Conservation (phyloP, 805 yeast genomes). For the Spathaspora girioi region DNA sequence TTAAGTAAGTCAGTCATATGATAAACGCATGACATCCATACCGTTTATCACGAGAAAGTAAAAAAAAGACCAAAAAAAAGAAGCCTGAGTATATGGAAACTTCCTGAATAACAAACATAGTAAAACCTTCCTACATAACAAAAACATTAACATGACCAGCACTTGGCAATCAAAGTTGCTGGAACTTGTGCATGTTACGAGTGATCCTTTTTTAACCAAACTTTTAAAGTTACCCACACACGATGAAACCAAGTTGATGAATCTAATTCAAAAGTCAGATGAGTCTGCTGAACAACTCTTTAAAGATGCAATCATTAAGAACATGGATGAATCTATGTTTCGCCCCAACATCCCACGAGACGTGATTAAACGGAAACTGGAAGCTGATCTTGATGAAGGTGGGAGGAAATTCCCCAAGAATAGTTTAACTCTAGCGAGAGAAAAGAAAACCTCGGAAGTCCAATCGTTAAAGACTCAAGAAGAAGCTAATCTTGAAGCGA, state of each 20-base stretch:
- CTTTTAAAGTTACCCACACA: constrained; percentile 1
- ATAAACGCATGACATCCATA: constrained; percentile 1
- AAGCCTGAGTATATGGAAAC: neutral
- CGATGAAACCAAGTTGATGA: neutral
- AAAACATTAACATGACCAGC: neutral
- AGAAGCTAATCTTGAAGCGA: constrained; percentile 7
- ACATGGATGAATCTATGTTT: constrained; percentile 8
- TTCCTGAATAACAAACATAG: neutral
- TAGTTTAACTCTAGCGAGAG: constrained; percentile 1
- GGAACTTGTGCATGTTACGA: constrained; percentile 7
- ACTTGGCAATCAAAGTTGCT: constrained; percentile 8
- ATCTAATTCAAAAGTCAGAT: constrained; percentile 3
- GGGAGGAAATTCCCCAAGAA: neutral
- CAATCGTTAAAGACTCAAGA: constrained; percentile 11
- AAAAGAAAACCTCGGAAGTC: constrained; percentile 7
- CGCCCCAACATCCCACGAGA: constrained; percentile 6
- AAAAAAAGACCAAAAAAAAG: neutral
- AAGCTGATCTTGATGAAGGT: neutral
- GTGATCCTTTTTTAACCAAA: constrained; percentile 8
- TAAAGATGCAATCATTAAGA: constrained; percentile 6
- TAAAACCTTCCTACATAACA: neutral
- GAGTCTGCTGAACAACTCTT: constrained; percentile 6
- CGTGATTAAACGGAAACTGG: constrained; percentile 5
- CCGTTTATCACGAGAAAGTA: neutral
- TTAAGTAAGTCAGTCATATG: neutral